These are phyloP conservation scores for Eremomyces bilateralis DNA, from an alignment of 495 filamentous ascomycete species.

Conservation along the genomic window DNA sequence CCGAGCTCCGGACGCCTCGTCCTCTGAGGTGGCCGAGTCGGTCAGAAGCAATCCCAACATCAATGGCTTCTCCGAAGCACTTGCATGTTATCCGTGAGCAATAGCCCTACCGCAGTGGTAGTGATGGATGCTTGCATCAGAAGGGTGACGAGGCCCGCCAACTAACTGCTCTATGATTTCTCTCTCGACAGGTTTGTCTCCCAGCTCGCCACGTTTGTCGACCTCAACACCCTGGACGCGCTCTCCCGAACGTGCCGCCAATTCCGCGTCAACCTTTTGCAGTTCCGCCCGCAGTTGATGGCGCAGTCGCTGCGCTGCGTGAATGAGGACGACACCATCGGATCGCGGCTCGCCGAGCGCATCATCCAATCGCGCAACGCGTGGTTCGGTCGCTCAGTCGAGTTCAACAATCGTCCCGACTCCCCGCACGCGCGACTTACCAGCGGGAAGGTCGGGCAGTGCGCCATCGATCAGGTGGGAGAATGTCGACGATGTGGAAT, in stretches of 20 bases:
- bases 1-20: too few relatives aligned
- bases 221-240: slow-evolving; percentile 66
- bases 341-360: slow-evolving; percentile 16
- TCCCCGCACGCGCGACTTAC: too few relatives aligned
- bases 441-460: slow-evolving; percentile 48
- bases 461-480: slow-evolving; percentile 66
- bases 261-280: slow-evolving; percentile 49
- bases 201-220: slow-evolving; percentile 48
- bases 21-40: too few relatives aligned
- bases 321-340: slow-evolving; percentile 36
- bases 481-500: slow-evolving; percentile 59
- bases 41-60: slow-evolving; percentile 48
- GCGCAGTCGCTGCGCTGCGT: slow-evolving; percentile 55
- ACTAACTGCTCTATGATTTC: slow-evolving; percentile 7
- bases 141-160: slow-evolving; percentile 5
- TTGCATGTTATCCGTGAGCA: slow-evolving; percentile 78
- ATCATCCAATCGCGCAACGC: slow-evolving; percentile 9
- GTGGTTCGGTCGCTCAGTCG: slow-evolving; percentile 14
- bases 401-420: too few relatives aligned
- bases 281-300: slow-evolving; percentile 49
- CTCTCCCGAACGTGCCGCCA: slow-evolving; percentile 63
- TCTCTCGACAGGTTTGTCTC: slow-evolving; percentile 40
- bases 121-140: slow-evolving; percentile 2
- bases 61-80: slow-evolving; percentile 49
- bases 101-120: slow-evolving; percentile 8